Evolutionary conservation across 257 asterid species (phyloP).

Genomic region (Coffea eugenioides): DNA sequence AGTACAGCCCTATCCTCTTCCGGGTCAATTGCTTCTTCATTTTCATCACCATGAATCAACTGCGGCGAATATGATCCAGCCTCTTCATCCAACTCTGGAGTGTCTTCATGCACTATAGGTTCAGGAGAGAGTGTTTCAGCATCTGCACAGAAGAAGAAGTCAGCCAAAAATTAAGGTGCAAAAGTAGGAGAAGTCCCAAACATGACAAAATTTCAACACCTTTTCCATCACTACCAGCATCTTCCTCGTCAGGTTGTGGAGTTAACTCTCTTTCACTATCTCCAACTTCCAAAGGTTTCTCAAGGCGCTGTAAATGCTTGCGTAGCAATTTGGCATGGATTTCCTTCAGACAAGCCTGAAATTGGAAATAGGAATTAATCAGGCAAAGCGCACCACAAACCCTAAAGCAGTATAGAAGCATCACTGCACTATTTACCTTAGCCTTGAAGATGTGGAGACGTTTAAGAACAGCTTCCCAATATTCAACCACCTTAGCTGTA

Average conservation of each 20-base stretch:
- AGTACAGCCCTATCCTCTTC: no score
- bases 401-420: no score
- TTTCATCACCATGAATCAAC: conserved; percentile 68
- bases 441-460: conserved; percentile 91
- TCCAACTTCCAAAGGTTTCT: conserved; percentile 47
- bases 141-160: conserved; percentile 27
- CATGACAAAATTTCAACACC: conserved; percentile 27
- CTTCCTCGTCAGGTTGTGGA: conserved; percentile 39
- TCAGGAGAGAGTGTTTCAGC: conserved; percentile 41
- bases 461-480: conserved; percentile 92
- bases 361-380: conserved; percentile 11
- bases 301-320: conserved; percentile 66
- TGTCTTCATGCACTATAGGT: conserved; percentile 47
- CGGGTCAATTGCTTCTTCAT: conserved; percentile 44
- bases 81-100: conserved; percentile 46
- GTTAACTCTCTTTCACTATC: conserved; percentile 29
- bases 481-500: conserved; percentile 88
- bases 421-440: conserved; percentile 42
- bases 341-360: conserved; percentile 85
- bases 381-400: not conserved
- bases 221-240: conserved; percentile 37
- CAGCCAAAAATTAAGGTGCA: not conserved
- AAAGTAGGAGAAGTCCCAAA: conserved; percentile 7
- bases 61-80: conserved; percentile 88
- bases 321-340: conserved; percentile 84